phyloP scores from a whole-genome alignment of 768 basidiomycete species.

The Russula olivacea region DNA sequence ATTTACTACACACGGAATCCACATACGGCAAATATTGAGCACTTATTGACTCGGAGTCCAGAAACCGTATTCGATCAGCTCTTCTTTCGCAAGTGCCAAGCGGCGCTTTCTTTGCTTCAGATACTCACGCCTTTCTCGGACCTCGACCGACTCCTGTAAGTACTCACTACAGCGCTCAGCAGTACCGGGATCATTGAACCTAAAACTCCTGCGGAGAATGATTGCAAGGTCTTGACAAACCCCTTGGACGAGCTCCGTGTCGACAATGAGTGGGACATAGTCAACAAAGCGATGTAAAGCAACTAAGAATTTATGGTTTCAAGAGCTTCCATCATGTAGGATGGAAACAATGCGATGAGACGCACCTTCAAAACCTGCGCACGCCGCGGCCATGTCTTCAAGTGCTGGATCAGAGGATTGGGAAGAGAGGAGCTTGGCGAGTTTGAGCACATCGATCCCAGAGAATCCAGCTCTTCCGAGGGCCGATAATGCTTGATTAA shows the following conservation, averaged over 20 bases:
- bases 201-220: conserved; percentile 3
- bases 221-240: neutral
- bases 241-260: conserved; percentile 19
- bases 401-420: conserved; percentile 6
- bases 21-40: neutral
- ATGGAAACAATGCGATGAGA: neutral
- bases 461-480: conserved; percentile 5
- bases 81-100: conserved; percentile 2
- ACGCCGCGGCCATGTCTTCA: conserved; percentile 18
- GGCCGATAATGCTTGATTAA: neutral
- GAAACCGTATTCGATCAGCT: neutral
- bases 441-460: neutral
- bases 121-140: neutral
- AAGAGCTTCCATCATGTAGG: neutral
- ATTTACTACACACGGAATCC: neutral
- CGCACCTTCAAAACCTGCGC: conserved; percentile 24
- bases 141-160: conserved; percentile 11
- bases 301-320: neutral
- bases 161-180: conserved; percentile 7
- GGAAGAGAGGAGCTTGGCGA: conserved; percentile 12
- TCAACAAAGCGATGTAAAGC: conserved; percentile 17
- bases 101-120: conserved; percentile 4
- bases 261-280: conserved; percentile 18
- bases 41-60: neutral
- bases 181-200: conserved; percentile 1